Conservation (phyloP, 169 alveolate species). For the Plasmodium coatneyi region DNA sequence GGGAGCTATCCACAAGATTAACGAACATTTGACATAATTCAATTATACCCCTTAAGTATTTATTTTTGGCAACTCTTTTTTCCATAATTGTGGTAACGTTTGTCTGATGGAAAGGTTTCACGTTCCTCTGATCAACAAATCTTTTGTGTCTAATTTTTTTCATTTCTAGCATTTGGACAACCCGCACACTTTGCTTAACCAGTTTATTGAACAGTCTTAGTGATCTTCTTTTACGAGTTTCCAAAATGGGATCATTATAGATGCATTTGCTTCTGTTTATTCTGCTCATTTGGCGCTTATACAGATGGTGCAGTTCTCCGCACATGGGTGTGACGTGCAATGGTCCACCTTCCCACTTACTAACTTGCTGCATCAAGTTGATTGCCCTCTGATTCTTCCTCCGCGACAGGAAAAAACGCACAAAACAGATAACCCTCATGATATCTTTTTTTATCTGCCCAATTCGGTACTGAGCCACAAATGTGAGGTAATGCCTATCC, state of each 20-base stretch:
- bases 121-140: background rate
- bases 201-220: background rate
- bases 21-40: slow-evolving; percentile 1
- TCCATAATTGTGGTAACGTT: slow-evolving; percentile 14
- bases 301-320: background rate
- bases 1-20: background rate
- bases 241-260: slow-evolving; percentile 5
- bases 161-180: background rate
- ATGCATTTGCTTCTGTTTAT: background rate
- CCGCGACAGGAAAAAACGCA: slow-evolving; percentile 9
- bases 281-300: background rate
- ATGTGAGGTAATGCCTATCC: background rate
- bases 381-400: slow-evolving; percentile 21
- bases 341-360: background rate
- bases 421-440: slow-evolving; percentile 12
- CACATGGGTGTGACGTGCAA: background rate
- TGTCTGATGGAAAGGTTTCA: background rate
- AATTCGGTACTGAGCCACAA: slow-evolving; percentile 14
- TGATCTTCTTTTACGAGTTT: slow-evolving; percentile 10
- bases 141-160: background rate
- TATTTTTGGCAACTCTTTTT: slow-evolving; percentile 3
- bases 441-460: slow-evolving; percentile 29
- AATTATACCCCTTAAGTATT: background rate
- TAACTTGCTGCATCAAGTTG: background rate
- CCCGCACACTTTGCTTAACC: background rate